A percentile compares a stretch with the other conserved stretches of the same genome.
These are phyloP conservation scores for Urtica urens DNA, from an alignment of 306 rosid species.

Conservation along the genomic window DNA sequence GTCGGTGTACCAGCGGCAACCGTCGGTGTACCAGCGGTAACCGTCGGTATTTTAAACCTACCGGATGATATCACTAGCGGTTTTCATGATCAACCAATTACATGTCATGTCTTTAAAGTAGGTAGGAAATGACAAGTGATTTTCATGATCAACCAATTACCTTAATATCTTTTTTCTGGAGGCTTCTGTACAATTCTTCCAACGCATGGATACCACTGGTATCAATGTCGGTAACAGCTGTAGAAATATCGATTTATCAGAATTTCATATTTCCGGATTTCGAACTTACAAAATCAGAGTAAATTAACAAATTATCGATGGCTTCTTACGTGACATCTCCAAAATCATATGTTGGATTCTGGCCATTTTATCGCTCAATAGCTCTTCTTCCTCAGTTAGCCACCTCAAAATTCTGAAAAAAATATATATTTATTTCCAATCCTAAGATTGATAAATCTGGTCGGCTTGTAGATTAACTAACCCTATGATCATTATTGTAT, in stretches of 20 bases:
- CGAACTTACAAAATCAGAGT: not conserved
- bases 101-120: no score
- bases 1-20: no score
- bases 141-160: constrained; percentile 9
- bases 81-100: no score
- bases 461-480: no score
- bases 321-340: constrained; percentile 75
- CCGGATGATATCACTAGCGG: no score
- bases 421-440: no score
- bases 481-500: no score
- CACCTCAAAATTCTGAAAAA: constrained; percentile 77
- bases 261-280: not conserved
- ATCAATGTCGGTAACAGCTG: constrained; percentile 61
- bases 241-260: not conserved
- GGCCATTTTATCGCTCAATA: constrained; percentile 12
- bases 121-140: not conserved
- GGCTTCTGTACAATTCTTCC: constrained; percentile 20
- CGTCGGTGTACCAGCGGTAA: no score
- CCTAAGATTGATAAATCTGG: no score
- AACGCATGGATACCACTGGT: constrained; percentile 27
- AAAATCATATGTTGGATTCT: constrained; percentile 31
- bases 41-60: no score
- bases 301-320: not conserved
- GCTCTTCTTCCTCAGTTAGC: constrained; percentile 47
- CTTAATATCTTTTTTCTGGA: constrained; percentile 30